A percentile compares a stretch with the other conserved stretches of the same genome.
phyloP scores from a whole-genome alignment of 345 rosid species.

The Salix koriyanagi region DNA sequence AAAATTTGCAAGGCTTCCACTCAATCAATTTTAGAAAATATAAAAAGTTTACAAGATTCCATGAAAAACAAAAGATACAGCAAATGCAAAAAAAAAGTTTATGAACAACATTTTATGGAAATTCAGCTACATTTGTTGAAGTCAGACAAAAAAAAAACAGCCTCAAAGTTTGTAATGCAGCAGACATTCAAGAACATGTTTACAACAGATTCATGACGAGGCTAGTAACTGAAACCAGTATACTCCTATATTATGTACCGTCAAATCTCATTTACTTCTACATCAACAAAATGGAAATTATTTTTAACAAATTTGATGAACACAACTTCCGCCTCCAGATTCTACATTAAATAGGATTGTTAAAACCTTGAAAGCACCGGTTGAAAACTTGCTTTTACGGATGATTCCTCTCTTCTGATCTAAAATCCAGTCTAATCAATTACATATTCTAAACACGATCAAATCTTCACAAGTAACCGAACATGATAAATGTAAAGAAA shows the following conservation, averaged over 20 bases:
- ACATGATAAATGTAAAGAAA: neutral
- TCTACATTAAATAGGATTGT: neutral
- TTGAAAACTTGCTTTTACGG: neutral
- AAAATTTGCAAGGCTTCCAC: neutral
- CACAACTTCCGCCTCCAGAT: neutral
- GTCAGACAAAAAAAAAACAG: neutral
- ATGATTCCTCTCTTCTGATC: neutral
- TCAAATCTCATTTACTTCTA: neutral
- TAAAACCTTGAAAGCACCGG: neutral
- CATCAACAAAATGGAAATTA: too few species aligned
- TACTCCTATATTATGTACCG: neutral
- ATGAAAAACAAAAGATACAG: neutral
- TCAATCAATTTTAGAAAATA: constrained; percentile 9
- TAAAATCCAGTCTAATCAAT: neutral
- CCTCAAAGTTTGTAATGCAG: neutral
- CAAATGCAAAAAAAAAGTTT: neutral
- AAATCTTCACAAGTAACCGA: neutral
- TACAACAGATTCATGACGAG: neutral
- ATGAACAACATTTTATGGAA: neutral
- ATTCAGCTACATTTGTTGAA: neutral
- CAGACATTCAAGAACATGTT: neutral
- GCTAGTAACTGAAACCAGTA: neutral
- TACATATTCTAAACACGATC: neutral
- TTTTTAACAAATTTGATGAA: neutral
- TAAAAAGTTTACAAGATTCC: neutral